Base-by-base conservation (phyloP, 129 eudicot genomes). In the Chrysanthemum lavandulifolium region DNA sequence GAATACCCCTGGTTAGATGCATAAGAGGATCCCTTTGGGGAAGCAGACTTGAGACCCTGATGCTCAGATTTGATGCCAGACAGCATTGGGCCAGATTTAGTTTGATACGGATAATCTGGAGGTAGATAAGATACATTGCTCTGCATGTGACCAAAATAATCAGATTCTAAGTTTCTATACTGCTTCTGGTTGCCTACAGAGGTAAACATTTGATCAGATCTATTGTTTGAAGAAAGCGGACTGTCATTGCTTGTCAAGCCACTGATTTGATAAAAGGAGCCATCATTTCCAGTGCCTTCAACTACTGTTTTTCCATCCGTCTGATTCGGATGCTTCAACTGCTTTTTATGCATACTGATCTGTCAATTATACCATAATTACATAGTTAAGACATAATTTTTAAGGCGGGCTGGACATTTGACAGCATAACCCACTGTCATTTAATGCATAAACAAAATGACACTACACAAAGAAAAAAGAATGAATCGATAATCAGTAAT, bases 11-110 rank as follows among this genome's bases (percentile, higher is more conserved):
- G 81, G 68, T 71, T 88, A 63, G 96, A 84, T 78, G 83, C 83
- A 74, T 73, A 71, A 73, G 89, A 83, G 6, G 86, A 83, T 16
- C 76, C 89, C 76, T 78, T 82, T 12, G 79, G 79, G 50, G 86
- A 85, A 73, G 69, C 53, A 58, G 90, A 73, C 15, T 74, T 68
- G 48, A 71, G 72, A 45, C 73, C 74, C 45, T 43, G 78, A 53
- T 77, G 79, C 65, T 82, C 85, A 48, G 86, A 76, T 70, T 80
- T 87, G 18, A 86, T 64, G 58, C 81, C 73, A 33, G 85, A 75
- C 10, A 73, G 61, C 61, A 58, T 55, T 29, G 82, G 77, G 50
- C 58, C 48, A 13, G 74, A 31, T 18, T 79, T 64, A 52, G 66
- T 78, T 78, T 73, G 86, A 58, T 78, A 76, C 33, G 83, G 72